Percentiles rank a stretch among this genome's conserved stretches.
These are phyloP conservation scores for Penicillium brasilianum DNA, from an alignment of 2,329 filamentous ascomycete species.

Conservation along the genomic window DNA sequence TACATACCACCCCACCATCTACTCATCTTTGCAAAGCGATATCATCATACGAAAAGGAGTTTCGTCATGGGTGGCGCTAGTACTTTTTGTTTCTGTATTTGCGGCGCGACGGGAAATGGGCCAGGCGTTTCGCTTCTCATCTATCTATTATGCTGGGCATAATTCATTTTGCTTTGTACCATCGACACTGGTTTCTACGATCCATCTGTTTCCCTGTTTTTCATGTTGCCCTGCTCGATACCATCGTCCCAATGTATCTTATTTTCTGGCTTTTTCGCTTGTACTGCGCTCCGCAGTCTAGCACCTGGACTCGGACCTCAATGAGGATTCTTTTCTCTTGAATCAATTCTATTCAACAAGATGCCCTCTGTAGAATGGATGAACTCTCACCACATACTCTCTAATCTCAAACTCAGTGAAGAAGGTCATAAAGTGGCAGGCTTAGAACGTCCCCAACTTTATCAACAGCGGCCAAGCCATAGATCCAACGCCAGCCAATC, in stretches of 20 bases:
- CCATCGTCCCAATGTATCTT: conserved; percentile 8
- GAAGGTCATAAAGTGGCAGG: not conserved
- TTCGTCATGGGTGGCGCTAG: conserved; percentile 18
- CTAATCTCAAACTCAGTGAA: not conserved
- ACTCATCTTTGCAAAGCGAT: conserved; percentile 17
- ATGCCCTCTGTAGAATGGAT: not conserved
- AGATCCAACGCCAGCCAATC: conserved; percentile 25
- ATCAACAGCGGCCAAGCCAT: not conserved
- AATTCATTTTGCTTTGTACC: conserved; percentile 10
- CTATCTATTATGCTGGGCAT: conserved; percentile 27
- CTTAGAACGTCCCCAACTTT: not conserved
- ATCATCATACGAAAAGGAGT: conserved; percentile 27
- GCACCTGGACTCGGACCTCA: not conserved
- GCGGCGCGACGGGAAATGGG: conserved; percentile 9
- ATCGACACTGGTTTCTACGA: not conserved
- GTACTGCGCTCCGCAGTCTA: not conserved
- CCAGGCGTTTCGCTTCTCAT: conserved; percentile 15
- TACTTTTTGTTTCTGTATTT: conserved; percentile 2
- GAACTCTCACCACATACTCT: not conserved
- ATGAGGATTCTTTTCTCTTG: not conserved
- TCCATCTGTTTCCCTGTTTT: not conserved
- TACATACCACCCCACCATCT: conserved; percentile 21
- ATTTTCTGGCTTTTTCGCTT: conserved; percentile 5
- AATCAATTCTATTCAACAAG: not conserved
- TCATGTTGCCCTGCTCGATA: conserved; percentile 11